Conservation (phyloP, 2,329 filamentous ascomycete genomes). For the Periconia sp. region DNA sequence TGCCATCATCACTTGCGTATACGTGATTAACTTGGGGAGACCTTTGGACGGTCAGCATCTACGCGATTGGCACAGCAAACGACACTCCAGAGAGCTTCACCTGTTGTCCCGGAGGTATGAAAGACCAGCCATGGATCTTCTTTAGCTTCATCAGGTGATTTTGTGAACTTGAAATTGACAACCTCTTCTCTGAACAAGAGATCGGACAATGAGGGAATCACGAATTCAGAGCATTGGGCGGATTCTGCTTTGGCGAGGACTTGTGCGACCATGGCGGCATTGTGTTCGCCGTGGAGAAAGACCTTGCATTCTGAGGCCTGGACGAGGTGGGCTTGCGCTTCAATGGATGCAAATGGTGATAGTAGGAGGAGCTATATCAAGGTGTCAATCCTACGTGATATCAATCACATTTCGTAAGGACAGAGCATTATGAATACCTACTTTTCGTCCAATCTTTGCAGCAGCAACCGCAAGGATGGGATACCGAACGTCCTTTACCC, state of each 20-base stretch:
- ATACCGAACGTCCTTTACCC: conserved; percentile 16
- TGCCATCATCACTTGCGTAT: conserved; percentile 16
- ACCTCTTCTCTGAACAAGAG: conserved; percentile 1
- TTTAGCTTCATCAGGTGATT: conserved; percentile 19
- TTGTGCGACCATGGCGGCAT: conserved; percentile 13
- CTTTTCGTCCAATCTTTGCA: conserved; percentile 11
- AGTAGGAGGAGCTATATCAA: conserved; percentile 1
- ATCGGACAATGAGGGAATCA: conserved; percentile 2
- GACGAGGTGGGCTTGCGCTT: conserved; percentile 7
- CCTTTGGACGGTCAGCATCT: conserved; percentile 1
- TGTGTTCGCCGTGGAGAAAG: conserved; percentile 7
- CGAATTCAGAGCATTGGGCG: conserved; percentile 1
- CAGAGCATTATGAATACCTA: no score
- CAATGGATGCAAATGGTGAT: conserved; percentile 1
- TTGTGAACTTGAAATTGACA: conserved; percentile 17
- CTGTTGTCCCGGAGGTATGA: conserved; percentile 44
- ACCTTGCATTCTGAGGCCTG: conserved; percentile 3
- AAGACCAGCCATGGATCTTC: conserved; percentile 28
- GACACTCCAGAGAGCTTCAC: conserved; percentile 12
- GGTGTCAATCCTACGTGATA: background rate
- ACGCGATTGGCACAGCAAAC: no score
- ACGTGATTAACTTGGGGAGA: conserved; percentile 14
- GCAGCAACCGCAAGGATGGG: conserved; percentile 12
- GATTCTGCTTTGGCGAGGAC: conserved; percentile 4
- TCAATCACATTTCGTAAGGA: no score